Evolutionary conservation across 2,329 filamentous ascomycete species (phyloP).

Genomic region (Fusarium newnesense): DNA sequence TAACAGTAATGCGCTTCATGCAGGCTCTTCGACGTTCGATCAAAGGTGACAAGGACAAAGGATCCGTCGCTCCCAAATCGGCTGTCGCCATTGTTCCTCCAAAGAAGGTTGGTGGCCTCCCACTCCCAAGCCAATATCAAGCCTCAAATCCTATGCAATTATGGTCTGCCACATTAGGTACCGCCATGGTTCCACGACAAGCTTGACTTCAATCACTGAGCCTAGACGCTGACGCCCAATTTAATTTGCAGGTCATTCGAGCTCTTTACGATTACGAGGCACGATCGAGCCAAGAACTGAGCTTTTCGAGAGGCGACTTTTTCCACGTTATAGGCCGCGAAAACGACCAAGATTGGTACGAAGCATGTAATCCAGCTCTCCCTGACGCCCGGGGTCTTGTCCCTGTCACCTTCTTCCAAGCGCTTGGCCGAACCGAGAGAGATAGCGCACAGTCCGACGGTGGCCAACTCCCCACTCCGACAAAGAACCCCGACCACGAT

Average conservation of each 20-base stretch:
- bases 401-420: slow-evolving; percentile 93
- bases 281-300: slow-evolving; percentile 79
- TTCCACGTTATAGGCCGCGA: slow-evolving; percentile 98
- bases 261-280: slow-evolving; percentile 94
- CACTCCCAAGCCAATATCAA: slow-evolving; percentile 14
- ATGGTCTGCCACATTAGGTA: slow-evolving; percentile 17
- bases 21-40: slow-evolving; percentile 88
- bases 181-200: slow-evolving; percentile 28
- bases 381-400: slow-evolving; percentile 90
- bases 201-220: slow-evolving; percentile 12
- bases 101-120: slow-evolving; percentile 77
- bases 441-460: slow-evolving; percentile 81
- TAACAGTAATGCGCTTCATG: slow-evolving; percentile 57
- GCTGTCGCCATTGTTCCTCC: slow-evolving; percentile 89
- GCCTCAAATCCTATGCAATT: slow-evolving; percentile 25
- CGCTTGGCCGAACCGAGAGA: slow-evolving; percentile 89
- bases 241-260: slow-evolving; percentile 81
- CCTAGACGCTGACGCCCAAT: slow-evolving; percentile 34
- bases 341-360: slow-evolving; percentile 96
- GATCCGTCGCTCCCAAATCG: slow-evolving; percentile 84
- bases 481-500: slow-evolving; percentile 81
- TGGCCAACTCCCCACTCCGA: slow-evolving; percentile 57
- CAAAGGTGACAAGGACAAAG: slow-evolving; percentile 87
- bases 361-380: slow-evolving; percentile 93
- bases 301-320: slow-evolving; percentile 95